Conservation (phyloP, 345 rosid species). For the Ceriops tagal region DNA sequence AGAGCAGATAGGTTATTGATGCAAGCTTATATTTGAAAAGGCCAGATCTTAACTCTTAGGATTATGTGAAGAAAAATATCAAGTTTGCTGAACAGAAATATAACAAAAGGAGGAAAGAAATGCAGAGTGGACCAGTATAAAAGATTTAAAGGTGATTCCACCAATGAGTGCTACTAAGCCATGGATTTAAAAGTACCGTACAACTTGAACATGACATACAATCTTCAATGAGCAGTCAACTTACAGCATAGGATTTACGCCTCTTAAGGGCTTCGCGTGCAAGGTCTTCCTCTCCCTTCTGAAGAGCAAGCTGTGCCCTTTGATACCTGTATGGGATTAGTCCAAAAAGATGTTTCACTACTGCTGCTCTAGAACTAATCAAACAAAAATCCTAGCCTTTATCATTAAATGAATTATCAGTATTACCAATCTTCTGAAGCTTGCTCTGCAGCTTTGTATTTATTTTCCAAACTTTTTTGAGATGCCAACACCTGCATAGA, state of each 20-base stretch:
- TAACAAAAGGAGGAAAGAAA: background rate
- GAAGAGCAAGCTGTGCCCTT: constrained; percentile 73
- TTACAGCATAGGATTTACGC: constrained; percentile 71
- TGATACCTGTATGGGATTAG: constrained; percentile 50
- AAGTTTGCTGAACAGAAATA: background rate
- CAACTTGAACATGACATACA: background rate
- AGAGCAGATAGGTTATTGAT: background rate
- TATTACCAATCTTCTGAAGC: constrained; percentile 72
- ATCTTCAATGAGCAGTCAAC: constrained; percentile 15
- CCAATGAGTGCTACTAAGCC: background rate
- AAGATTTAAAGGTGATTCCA: background rate
- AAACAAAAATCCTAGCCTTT: too few relatives aligned
- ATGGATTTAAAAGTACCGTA: background rate
- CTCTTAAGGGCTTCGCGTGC: constrained; percentile 87
- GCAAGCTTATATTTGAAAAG: background rate
- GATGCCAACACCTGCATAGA: constrained; percentile 63
- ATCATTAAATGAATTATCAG: too few relatives aligned
- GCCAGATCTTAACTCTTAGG: background rate
- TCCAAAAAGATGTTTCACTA: background rate
- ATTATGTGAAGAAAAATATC: background rate
- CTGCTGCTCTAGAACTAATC: background rate
- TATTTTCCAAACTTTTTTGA: constrained; percentile 71
- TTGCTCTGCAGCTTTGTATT: constrained; percentile 62
- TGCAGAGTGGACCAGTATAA: background rate
- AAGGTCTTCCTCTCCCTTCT: constrained; percentile 79